These are phyloP conservation scores for Mycena alexandri DNA, from an alignment of 768 basidiomycete species.

Conservation along the genomic window DNA sequence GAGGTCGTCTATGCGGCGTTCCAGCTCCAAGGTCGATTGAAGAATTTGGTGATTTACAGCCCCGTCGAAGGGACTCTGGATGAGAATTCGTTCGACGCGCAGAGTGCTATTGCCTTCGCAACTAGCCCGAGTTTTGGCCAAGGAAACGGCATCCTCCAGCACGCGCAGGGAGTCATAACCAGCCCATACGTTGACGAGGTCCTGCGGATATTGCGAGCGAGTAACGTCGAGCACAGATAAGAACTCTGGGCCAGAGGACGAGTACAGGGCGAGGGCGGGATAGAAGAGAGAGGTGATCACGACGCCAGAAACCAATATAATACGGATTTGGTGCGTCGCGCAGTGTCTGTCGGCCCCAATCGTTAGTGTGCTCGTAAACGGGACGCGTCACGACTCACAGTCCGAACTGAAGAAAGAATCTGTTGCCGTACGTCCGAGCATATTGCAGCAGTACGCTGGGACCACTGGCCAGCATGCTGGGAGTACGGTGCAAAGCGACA, in stretches of 20 bases:
- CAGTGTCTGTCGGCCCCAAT: constrained; percentile 71
- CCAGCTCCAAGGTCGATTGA: constrained; percentile 72
- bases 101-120: constrained; percentile 79
- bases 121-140: constrained; percentile 58
- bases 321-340: constrained; percentile 90
- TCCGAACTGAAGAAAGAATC: constrained; percentile 81
- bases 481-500: constrained; percentile 13
- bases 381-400: constrained; percentile 65
- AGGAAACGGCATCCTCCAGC: constrained; percentile 77
- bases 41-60: constrained; percentile 74
- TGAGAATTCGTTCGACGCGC: constrained; percentile 81
- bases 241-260: constrained; percentile 76
- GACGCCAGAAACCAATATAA: constrained; percentile 88
- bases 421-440: constrained; percentile 57
- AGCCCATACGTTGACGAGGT: constrained; percentile 81
- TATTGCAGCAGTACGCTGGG: constrained; percentile 48
- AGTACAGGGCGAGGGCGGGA: constrained; percentile 89
- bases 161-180: constrained; percentile 72
- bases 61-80: constrained; percentile 68
- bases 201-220: constrained; percentile 66
- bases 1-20: constrained; percentile 65
- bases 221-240: constrained; percentile 74
- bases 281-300: constrained; percentile 93
- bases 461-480: constrained; percentile 33
- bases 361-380: constrained; percentile 30